Conservation (phyloP, 73 alveolate genomes). For the Paramecium bursaria region DNA sequence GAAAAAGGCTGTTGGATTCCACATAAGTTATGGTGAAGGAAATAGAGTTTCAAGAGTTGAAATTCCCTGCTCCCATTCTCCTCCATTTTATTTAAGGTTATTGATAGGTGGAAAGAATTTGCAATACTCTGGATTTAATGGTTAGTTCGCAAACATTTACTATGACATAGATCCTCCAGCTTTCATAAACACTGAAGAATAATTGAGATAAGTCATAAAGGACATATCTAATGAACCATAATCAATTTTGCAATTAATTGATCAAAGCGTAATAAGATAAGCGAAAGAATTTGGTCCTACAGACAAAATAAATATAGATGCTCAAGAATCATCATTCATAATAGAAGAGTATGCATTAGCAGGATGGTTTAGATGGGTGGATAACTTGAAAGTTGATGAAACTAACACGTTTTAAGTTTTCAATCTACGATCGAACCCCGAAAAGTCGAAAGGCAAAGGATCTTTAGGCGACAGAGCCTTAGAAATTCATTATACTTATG, state of each 20-base stretch:
- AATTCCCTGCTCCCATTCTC: constrained; percentile 1
- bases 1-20: constrained; percentile 7
- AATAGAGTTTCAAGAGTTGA: neutral
- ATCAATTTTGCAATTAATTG: neutral
- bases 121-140: neutral
- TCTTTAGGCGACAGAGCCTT: neutral
- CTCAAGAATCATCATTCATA: neutral
- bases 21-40: constrained; percentile 15
- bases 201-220: neutral
- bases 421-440: neutral
- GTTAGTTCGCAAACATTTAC: constrained; percentile 44
- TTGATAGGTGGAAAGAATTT: constrained; percentile 49
- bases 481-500: neutral
- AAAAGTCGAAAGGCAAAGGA: neutral
- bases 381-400: neutral
- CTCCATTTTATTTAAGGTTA: constrained; percentile 1
- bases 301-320: constrained; percentile 10
- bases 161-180: constrained; percentile 53
- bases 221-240: neutral
- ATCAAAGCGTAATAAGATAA: neutral
- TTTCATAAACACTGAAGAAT: constrained; percentile 7
- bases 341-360: neutral
- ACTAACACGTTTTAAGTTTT: neutral
- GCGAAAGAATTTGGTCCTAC: constrained; percentile 2
- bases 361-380: constrained; percentile 53